phyloP scores from a whole-genome alignment of 139 green algal genomes.

The Micromonas pusilla region DNA sequence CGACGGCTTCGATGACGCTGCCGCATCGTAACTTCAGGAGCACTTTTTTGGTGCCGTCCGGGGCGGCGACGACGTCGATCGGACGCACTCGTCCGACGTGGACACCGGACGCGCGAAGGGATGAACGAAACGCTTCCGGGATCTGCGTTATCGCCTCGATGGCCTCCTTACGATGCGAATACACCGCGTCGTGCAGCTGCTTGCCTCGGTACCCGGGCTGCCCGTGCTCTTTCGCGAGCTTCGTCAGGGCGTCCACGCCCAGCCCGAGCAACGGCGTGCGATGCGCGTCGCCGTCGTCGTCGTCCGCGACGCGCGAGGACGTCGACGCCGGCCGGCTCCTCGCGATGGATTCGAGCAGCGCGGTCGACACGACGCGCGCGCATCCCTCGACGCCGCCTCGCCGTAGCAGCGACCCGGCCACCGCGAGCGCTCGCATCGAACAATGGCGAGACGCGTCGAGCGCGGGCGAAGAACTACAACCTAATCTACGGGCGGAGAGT shows the following conservation, averaged over 20 bases:
- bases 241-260: background rate
- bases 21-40: slow-evolving; percentile 81
- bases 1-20: slow-evolving; percentile 77
- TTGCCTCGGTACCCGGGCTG: background rate
- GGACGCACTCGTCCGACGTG: slow-evolving; percentile 57
- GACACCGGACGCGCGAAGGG: slow-evolving; percentile 46
- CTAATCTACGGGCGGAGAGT: too few species aligned
- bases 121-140: slow-evolving; percentile 50
- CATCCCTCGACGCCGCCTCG: background rate
- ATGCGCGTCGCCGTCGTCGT: background rate
- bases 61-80: slow-evolving; percentile 45
- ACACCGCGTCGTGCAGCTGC: slow-evolving; percentile 28
- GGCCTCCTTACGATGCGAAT: slow-evolving; percentile 13
- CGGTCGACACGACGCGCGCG: background rate
- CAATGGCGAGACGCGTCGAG: too few species aligned
- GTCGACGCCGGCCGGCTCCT: background rate
- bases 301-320: too few species aligned
- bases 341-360: background rate
- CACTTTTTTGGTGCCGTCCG: slow-evolving; percentile 81
- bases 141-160: slow-evolving; percentile 35
- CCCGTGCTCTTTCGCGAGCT: background rate
- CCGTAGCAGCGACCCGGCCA: too few species aligned
- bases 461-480: too few species aligned
- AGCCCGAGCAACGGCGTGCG: slow-evolving; percentile 1
- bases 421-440: too few species aligned